These are phyloP conservation scores for Niveomyces coronatus DNA, from an alignment of 2,329 filamentous ascomycete species.

Conservation along the genomic window DNA sequence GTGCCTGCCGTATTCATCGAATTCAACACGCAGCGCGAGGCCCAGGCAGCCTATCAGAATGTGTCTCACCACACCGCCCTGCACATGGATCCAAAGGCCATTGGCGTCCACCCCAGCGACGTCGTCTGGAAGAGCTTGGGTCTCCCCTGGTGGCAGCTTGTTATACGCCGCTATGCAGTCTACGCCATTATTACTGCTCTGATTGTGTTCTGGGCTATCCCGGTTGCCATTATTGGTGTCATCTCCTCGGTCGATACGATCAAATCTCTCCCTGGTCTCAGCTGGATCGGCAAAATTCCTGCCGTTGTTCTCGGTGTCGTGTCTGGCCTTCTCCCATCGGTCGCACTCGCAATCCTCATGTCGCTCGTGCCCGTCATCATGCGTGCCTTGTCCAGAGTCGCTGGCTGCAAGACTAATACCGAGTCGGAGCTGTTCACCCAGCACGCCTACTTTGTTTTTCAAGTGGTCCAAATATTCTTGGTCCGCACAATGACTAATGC, in stretches of 20 bases:
- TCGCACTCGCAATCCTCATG: constrained; percentile 74
- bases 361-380: constrained; percentile 60
- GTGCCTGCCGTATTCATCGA: constrained; percentile 83
- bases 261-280: constrained; percentile 54
- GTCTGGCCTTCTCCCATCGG: constrained; percentile 69
- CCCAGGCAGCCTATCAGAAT: constrained; percentile 76
- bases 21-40: constrained; percentile 71
- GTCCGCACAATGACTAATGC: constrained; percentile 75
- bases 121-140: constrained; percentile 76
- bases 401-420: constrained; percentile 69
- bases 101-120: constrained; percentile 70
- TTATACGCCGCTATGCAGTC: constrained; percentile 56
- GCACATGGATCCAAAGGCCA: constrained; percentile 76
- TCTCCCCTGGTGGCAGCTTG: constrained; percentile 60
- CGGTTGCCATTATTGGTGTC: constrained; percentile 68
- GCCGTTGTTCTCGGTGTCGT: constrained; percentile 63
- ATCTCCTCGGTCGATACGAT: constrained; percentile 77
- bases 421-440: constrained; percentile 82
- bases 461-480: constrained; percentile 85
- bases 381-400: constrained; percentile 61
- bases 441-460: constrained; percentile 84
- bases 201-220: constrained; percentile 77
- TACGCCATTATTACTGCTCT: constrained; percentile 57
- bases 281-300: constrained; percentile 66
- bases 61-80: constrained; percentile 71